Percentiles rank a stretch among this genome's conserved stretches.
These are phyloP conservation scores for Vigna reflexopilosa DNA, from an alignment of 306 rosid genomes.

Conservation along the genomic window DNA sequence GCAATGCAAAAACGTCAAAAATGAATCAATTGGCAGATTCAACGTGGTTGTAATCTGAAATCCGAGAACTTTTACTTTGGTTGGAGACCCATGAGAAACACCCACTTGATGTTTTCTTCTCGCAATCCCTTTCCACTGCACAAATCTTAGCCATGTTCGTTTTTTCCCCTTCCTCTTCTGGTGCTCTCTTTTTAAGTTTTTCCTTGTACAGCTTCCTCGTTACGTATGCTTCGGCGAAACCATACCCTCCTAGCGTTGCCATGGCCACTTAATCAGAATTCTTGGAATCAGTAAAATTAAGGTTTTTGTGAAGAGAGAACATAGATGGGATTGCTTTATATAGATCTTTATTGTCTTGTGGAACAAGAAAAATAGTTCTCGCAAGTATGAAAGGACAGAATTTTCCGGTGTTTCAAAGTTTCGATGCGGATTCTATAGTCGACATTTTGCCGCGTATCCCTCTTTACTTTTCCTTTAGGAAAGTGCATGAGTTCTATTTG, in stretches of 20 bases:
- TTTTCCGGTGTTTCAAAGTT: neutral
- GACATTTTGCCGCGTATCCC: neutral
- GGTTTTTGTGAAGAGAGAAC: neutral
- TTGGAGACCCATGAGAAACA: constrained; percentile 55
- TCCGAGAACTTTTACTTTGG: neutral
- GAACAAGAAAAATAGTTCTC: constrained; percentile 3
- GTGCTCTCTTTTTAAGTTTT: constrained; percentile 47
- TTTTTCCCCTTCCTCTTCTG: constrained; percentile 18
- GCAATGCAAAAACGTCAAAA: neutral
- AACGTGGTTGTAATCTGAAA: constrained; percentile 3
- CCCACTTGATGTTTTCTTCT: constrained; percentile 36
- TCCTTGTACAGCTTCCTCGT: constrained; percentile 51
- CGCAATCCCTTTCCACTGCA: neutral
- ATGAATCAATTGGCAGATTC: constrained; percentile 13
- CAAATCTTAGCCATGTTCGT: constrained; percentile 14
- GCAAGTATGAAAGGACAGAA: neutral
- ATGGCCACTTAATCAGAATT: neutral
- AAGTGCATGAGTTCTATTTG: no score
- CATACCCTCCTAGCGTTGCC: constrained; percentile 40
- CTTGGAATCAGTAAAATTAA: neutral
- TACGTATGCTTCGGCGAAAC: constrained; percentile 58
- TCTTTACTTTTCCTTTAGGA: no score
- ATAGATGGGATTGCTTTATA: constrained; percentile 14
- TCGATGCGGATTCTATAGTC: neutral
- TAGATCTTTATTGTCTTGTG: constrained; percentile 2